Base-by-base conservation (phyloP, 768 basidiomycete genomes). In the Tubosaeta sp. region DNA sequence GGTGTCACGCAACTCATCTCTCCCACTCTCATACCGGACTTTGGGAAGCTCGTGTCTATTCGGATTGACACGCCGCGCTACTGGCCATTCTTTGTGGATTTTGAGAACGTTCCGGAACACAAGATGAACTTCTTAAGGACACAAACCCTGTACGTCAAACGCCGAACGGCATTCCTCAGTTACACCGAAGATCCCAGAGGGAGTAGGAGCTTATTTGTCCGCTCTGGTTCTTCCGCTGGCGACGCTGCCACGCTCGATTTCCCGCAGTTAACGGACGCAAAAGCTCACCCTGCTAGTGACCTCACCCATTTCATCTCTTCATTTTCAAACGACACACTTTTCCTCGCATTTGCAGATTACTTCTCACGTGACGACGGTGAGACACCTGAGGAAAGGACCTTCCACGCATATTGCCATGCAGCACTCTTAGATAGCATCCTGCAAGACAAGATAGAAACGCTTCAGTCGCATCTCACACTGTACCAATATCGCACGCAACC, bases 181-280 rank as follows among this genome's bases (percentile, higher is more conserved):
- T 99, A 98, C 64, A 86, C 86, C 5, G 89, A 94, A 58, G 97
- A 98, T 67, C 91, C 97, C 0, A 83, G 90, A 58, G 95, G 95
- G 9, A 95, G 92, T 60, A 81, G 93, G 43, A 92, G 90, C 67
- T 76, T 97, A 11, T 95, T 94, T 60, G 86, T 94, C 10, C 84
- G 91, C 12, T 89, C 92, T 14, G 90, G 92, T 16, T 83, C 87
- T 13, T 87, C 90, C 29, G 81, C 85, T 5, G 91, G 91, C 3
- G 90, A 93, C 59, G 81, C 89, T 3, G 90, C 90, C 16, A 85
- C 82, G 0, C 78, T 95, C 14, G 95, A 97, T 64, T 88, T 92
- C 59, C 89, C 93, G 0, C 83, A 86, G 54, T 72, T 85, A 42
- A 84, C 80, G 10, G 81, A 85, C 54, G 78, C 80, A 8, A 82